Base-by-base conservation (phyloP, 768 basidiomycete species). In the Lenzites betulinus region DNA sequence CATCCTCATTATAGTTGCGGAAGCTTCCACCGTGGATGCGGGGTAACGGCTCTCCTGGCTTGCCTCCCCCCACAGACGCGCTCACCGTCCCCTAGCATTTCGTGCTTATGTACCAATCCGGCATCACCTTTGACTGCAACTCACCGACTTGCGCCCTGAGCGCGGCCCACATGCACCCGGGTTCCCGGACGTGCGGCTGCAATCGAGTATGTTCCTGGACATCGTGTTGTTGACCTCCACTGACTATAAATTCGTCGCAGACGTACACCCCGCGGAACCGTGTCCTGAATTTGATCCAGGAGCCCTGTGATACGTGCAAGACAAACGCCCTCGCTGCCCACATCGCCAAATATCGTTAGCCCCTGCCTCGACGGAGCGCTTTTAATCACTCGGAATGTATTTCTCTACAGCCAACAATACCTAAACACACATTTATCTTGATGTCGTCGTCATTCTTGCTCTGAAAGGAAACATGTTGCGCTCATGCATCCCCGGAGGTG, bases 211-310 rank as follows among this genome's bases (percentile, higher is more conserved):
- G 65, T 60, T 9, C 16, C 22, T 8, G 42, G n/a, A n/a, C n/a
- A n/a, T 47, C 59, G 23, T 18, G 50, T 26, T n/a, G n/a, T n/a
- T n/a, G n/a, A n/a, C n/a, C n/a, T n/a, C n/a, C n/a, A n/a, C 41
- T 46, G 20, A 47, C 26, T 41, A 48, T 36, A 49, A 41, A 22
- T 12, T 13, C 12, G 16, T n/a, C n/a, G n/a, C 58, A 69, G 66
- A 66, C 63, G 26, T 70, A 66, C 60, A 60, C 63, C 50, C 86
- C 88, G 65, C 69, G 83, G 39, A 79, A 82, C 54, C 78, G 80
- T 41, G 84, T 90, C 39, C 74, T 80, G 59, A 90, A 84, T 70
- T 76, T 89, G 71, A 86, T 90, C 65, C 87, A 87, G 65, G 79
- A 80, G 58, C 76, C 81, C 57, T 89, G 88, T 74, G 87, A 87